Conservation (phyloP, 1,139 yeast species). For the Candida mesenterica region DNA sequence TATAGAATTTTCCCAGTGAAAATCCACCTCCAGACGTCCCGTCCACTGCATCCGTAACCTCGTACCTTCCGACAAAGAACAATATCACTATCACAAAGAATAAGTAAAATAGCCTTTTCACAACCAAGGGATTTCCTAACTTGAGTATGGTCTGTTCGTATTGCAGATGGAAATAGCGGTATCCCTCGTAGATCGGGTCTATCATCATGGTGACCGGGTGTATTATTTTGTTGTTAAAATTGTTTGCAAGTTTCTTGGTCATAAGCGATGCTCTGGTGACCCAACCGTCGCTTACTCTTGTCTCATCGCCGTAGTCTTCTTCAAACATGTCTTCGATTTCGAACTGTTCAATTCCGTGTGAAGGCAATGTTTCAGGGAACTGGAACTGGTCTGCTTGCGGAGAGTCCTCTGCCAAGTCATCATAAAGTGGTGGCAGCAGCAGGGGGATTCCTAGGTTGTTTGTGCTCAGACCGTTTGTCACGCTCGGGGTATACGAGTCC, state of each 20-base stretch:
- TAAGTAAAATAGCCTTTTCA: slow-evolving; percentile 73
- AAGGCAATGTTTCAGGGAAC: slow-evolving; percentile 1
- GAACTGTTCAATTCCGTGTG: slow-evolving; percentile 33
- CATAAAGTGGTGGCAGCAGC: not conserved
- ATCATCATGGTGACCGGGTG: slow-evolving; percentile 55
- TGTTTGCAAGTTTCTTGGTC: slow-evolving; percentile 34
- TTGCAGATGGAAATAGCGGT: slow-evolving; percentile 40
- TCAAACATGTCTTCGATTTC: slow-evolving; percentile 38
- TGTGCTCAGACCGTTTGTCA: slow-evolving; percentile 2
- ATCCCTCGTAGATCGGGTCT: slow-evolving; percentile 69
- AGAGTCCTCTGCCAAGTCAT: not conserved
- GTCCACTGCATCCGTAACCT: slow-evolving; percentile 46
- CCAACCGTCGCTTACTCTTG: slow-evolving; percentile 22
- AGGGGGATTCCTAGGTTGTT: slow-evolving; percentile 2
- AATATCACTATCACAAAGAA: slow-evolving; percentile 57
- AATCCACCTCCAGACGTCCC: slow-evolving; percentile 44
- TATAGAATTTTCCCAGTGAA: slow-evolving; percentile 61
- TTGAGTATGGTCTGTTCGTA: slow-evolving; percentile 59
- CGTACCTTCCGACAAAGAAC: slow-evolving; percentile 57
- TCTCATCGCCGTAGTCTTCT: slow-evolving; percentile 15
- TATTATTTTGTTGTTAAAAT: slow-evolving; percentile 45
- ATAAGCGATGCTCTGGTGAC: slow-evolving; percentile 29
- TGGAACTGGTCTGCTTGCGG: slow-evolving; percentile 1
- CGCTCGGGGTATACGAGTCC: slow-evolving; percentile 16
- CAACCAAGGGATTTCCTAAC: slow-evolving; percentile 82